phyloP scores from a whole-genome alignment of 371 early-diverging fungal genomes.

The Nematocida sp. region DNA sequence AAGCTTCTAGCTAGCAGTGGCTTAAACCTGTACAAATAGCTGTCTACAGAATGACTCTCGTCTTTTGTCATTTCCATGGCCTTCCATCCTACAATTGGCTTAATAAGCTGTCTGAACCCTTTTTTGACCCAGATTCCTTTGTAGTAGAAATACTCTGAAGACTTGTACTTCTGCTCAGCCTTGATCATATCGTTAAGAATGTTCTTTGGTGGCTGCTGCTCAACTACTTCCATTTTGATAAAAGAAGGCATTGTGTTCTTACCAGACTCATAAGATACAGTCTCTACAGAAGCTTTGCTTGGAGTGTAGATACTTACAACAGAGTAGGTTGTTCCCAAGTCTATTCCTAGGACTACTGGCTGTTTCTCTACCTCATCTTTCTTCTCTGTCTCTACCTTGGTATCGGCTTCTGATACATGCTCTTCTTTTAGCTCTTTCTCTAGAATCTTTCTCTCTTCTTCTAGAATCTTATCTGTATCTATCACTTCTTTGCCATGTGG shows the following conservation, averaged over 20 bases:
- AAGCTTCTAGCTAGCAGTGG: constrained; percentile 38
- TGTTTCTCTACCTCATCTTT: too few species aligned
- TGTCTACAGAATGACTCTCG: constrained; percentile 33
- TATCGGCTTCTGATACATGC: too few species aligned
- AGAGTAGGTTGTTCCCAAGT: constrained; percentile 98
- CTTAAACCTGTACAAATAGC: constrained; percentile 47
- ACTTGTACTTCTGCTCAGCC: constrained; percentile 68
- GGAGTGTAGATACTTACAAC: constrained; percentile 79
- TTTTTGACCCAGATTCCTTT: constrained; percentile 43
- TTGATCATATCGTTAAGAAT: constrained; percentile 81
- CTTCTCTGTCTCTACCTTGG: background rate
- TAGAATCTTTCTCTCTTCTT: background rate
- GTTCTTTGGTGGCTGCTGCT: constrained; percentile 74
- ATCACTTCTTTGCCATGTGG: background rate
- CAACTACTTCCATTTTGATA: constrained; percentile 76
- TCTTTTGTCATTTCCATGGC: constrained; percentile 38
- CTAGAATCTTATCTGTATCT: background rate
- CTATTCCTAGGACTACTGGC: constrained; percentile 63
- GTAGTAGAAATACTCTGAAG: constrained; percentile 36
- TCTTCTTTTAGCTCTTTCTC: background rate
- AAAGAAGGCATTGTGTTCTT: constrained; percentile 86
- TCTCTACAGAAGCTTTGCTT: constrained; percentile 71
- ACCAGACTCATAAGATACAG: constrained; percentile 82
- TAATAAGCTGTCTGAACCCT: background rate
- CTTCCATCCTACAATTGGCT: constrained; percentile 49